phyloP scores from a whole-genome alignment of 495 filamentous ascomycete species.

The Tetracladium marchalianum region DNA sequence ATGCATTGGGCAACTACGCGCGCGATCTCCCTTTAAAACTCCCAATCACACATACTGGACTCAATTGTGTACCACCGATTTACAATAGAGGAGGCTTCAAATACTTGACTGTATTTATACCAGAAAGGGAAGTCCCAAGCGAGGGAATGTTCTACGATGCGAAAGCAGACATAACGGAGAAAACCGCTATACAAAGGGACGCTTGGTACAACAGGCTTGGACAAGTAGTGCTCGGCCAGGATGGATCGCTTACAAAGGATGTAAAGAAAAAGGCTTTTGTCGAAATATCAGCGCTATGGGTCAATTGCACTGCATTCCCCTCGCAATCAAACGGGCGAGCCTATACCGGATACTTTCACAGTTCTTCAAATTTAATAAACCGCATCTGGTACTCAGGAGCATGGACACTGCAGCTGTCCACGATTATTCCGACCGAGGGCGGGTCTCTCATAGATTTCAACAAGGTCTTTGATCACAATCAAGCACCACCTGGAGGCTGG shows the following conservation, averaged over 20 bases:
- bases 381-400: constrained; percentile 55
- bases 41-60: constrained; percentile 20
- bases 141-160: constrained; percentile 14
- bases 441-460: constrained; percentile 35
- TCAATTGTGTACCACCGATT: constrained; percentile 23
- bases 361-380: constrained; percentile 37
- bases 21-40: constrained; percentile 25
- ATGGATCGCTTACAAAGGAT: constrained; percentile 4
- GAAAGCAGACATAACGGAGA: neutral
- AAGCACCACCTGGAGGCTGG: constrained; percentile 26
- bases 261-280: constrained; percentile 12
- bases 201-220: constrained; percentile 4
- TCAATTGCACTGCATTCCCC: constrained; percentile 29
- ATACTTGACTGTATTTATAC: constrained; percentile 27
- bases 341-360: constrained; percentile 42
- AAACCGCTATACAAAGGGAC: neutral
- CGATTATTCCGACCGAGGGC: constrained; percentile 39
- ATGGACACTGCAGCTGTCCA: constrained; percentile 49
- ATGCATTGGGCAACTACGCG: constrained; percentile 25
- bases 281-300: constrained; percentile 22
- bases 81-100: constrained; percentile 28
- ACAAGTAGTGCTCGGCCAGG: constrained; percentile 17
- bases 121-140: constrained; percentile 7
- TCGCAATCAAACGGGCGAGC: constrained; percentile 24
- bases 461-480: constrained; percentile 23